Base-by-base conservation (phyloP, 1,139 yeast species). In the Sugiyamaella pinicola region DNA sequence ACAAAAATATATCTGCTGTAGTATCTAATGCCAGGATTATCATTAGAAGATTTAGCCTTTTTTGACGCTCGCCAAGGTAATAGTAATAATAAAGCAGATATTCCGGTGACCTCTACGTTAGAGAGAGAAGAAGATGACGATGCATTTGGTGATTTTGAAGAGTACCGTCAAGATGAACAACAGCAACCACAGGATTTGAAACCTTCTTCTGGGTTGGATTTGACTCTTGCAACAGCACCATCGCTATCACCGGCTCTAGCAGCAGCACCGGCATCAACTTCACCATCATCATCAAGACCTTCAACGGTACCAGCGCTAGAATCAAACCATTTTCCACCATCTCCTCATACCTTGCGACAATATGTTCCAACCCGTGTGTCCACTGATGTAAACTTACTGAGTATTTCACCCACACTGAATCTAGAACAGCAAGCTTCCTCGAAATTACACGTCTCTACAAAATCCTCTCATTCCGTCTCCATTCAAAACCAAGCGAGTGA, bases 91-190 rank as follows among this genome's bases (percentile, higher is more conserved):
- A 39, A n/a, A n/a, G n/a, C 29, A 2, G 10, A 28, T 47, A 39
- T 13, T 22, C 17, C n/a, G 18, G 18, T 10, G n/a, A 12, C 31
- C 2, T 9, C 19, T 21, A 13, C 3, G 13, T 12, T 15, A n/a
- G 42, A 15, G n/a, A 22, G 17, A 10, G 38, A 19, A 24, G 54
- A 43, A 38, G 59, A 58, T 15, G 59, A 58, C 28, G 64, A 58
- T 35, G 64, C 57, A 13, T 61, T 61, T 54, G 64, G 64, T 10
- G 64, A 61, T 37, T 61, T 61, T 33, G 62, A 59, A 4, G 55
- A 52, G 18, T 43, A 34, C 17, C 22, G 35, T 28, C 13, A 33
- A 15, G 15, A 18, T 8, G 22, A 18, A 15, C 33, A 26, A 22
- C 12, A 24, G 37, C 34, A 18, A 18, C 33, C 33, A 6, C 6